These are phyloP conservation scores for Chlorencoelia australis DNA, from an alignment of 2,329 filamentous ascomycete genomes.

Conservation along the genomic window DNA sequence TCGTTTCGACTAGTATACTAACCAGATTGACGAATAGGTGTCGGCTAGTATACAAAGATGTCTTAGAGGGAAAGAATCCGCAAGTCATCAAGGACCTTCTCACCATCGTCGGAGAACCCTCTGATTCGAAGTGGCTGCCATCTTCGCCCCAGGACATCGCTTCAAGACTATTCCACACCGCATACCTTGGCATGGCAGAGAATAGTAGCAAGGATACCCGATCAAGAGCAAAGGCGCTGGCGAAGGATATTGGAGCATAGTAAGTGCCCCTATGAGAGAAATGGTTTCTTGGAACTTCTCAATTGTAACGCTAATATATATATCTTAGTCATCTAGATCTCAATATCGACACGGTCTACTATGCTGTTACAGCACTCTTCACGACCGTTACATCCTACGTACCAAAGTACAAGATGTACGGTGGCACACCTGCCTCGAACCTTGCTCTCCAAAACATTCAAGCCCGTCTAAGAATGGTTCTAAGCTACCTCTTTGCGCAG, in stretches of 20 bases:
- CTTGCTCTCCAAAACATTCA: conserved; percentile 56
- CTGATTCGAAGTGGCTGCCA: conserved; percentile 33
- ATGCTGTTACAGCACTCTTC: conserved; percentile 35
- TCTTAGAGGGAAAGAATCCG: conserved; percentile 36
- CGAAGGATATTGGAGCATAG: conserved; percentile 56
- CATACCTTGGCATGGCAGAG: conserved; percentile 59
- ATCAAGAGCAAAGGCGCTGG: conserved; percentile 51
- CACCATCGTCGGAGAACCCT: conserved; percentile 41
- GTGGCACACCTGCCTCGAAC: conserved; percentile 39
- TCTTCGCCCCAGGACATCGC: conserved; percentile 44
- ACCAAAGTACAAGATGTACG: conserved; percentile 49
- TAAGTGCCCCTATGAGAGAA: too few species aligned
- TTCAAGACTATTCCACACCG: conserved; percentile 49
- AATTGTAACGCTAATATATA: too few species aligned
- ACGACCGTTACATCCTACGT: conserved; percentile 48
- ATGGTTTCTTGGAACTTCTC: too few species aligned
- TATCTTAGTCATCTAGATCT: conserved; percentile 64
- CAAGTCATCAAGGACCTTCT: conserved; percentile 42
- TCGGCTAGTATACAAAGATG: conserved; percentile 42
- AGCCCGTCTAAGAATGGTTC: conserved; percentile 53
- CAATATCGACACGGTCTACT: conserved; percentile 31
- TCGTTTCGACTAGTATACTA: too few species aligned
- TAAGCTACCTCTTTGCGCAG: conserved; percentile 49
- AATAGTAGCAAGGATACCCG: conserved; percentile 40
- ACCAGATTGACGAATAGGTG: too few species aligned